Evolutionary conservation across 352 stramenopile genomes (phyloP), one percentile per base, ranked within the genome.

Genomic region (Phytophthora melonis): DNA sequence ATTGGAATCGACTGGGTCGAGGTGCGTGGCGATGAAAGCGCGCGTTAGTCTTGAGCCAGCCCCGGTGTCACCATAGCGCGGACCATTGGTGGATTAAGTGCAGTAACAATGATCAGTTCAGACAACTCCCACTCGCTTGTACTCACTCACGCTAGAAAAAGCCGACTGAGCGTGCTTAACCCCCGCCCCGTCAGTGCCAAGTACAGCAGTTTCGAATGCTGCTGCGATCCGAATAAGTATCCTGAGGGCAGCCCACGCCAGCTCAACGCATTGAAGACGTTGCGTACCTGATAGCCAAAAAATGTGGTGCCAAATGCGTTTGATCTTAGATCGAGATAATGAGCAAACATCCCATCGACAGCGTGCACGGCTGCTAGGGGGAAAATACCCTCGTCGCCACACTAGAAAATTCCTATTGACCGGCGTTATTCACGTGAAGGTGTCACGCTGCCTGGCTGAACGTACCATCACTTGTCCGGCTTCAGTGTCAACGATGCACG

Each of bases 81-180:
- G 53, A 62, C 57, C 10, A 74, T 75, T 67, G 61, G 68, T 75
- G 71, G 66, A 66, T 54, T 68, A 66, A 68, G 68, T 79, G 68
- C 39, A 76, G 68, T 76, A 74, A 76, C 32, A 70, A 68, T 74
- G 36, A 76, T 58, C 58, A 68, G 56, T 23, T 78, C 34, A 66
- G 58, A 9, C 52, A 36, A 56, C 32, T 53, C 57, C 18, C 5
- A 18, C 32, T 64, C 19, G 60, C 50, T 68, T 66, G 36, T 5
- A 3, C 50, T 63, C n/a, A 49, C 25, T 56, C 58, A 41, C 57
- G n/a, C 23, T 54, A 52, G 43, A 52, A 52, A 23, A 52, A 52
- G 43, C 27, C 50, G 30, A 66, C 32, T 50, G 45, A 41, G 34
- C 34, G 55, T 50, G 56, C 27, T 27, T 19, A 64, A 43, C 41